A percentile compares a stretch with the other conserved stretches of the same genome.
Evolutionary conservation across 768 basidiomycete species (phyloP).

Genomic region (Tubosaeta sp.): DNA sequence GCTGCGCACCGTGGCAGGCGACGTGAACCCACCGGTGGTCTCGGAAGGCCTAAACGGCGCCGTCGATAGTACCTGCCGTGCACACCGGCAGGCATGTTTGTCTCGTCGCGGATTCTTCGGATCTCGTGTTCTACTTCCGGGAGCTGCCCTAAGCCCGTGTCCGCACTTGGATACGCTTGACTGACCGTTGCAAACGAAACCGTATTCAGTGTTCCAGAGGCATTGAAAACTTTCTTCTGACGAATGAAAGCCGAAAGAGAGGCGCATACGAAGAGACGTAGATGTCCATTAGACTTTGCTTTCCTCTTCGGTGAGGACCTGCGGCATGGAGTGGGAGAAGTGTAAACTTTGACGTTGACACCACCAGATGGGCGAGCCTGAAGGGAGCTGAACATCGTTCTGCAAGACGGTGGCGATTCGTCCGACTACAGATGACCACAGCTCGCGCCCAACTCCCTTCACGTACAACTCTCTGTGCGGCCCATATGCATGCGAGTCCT

Average conservation of each 20-base stretch:
- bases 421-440: background rate
- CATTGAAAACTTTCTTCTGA: background rate
- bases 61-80: too few species aligned
- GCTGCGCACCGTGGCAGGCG: too few species aligned
- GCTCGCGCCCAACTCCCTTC: background rate
- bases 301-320: background rate
- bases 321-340: background rate
- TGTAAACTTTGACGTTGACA: background rate
- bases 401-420: background rate
- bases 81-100: background rate
- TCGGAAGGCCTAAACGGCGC: too few species aligned
- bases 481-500: too few species aligned
- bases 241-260: slow-evolving; percentile 1
- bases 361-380: background rate
- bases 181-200: background rate
- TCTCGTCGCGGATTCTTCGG: background rate
- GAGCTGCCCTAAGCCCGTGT: too few species aligned
- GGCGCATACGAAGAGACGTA: background rate
- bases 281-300: background rate
- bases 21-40: too few species aligned
- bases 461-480: too few species aligned
- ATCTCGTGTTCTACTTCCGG: too few species aligned
- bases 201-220: background rate
- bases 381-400: background rate
- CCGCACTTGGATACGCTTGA: too few species aligned